phyloP scores from a whole-genome alignment of 2,329 filamentous ascomycete genomes.

The Mycogone perniciosa region DNA sequence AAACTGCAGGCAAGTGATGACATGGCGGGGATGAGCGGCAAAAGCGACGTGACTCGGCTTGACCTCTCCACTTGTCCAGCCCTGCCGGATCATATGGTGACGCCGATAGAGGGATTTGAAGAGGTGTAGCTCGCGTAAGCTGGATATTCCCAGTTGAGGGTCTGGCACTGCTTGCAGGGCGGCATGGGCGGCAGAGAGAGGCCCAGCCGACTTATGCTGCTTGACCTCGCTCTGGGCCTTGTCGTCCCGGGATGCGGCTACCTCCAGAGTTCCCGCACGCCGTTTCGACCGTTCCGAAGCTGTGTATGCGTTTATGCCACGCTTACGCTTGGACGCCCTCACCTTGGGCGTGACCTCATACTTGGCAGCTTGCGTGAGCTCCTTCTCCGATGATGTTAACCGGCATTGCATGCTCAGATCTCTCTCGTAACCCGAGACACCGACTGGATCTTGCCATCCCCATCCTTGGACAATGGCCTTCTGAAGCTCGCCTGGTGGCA shows the following conservation, averaged over 20 bases:
- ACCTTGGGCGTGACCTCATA: constrained; percentile 38
- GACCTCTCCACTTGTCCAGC: constrained; percentile 82
- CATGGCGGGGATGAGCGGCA: constrained; percentile 89
- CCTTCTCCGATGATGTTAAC: constrained; percentile 47
- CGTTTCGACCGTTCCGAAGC: constrained; percentile 48
- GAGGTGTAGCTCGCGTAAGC: constrained; percentile 76
- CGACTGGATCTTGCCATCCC: constrained; percentile 91
- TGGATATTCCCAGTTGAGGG: constrained; percentile 70
- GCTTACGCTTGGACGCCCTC: constrained; percentile 52
- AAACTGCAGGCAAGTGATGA: constrained; percentile 96
- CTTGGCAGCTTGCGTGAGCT: constrained; percentile 39
- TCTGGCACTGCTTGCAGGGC: constrained; percentile 79
- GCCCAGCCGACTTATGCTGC: constrained; percentile 65
- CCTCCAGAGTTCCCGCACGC: constrained; percentile 43
- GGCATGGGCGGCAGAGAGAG: constrained; percentile 77
- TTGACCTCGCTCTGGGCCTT: constrained; percentile 34
- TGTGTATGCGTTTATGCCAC: constrained; percentile 39
- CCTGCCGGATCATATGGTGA: constrained; percentile 82
- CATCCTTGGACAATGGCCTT: constrained; percentile 86
- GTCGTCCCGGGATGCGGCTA: constrained; percentile 36
- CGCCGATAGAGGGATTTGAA: constrained; percentile 96
- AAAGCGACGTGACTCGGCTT: constrained; percentile 92
- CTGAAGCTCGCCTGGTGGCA: constrained; percentile 76
- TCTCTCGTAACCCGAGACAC: constrained; percentile 67
- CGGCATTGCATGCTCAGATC: constrained; percentile 62